Conservation (phyloP, 108 stramenopile genomes). For the Fistulifera solaris region DNA sequence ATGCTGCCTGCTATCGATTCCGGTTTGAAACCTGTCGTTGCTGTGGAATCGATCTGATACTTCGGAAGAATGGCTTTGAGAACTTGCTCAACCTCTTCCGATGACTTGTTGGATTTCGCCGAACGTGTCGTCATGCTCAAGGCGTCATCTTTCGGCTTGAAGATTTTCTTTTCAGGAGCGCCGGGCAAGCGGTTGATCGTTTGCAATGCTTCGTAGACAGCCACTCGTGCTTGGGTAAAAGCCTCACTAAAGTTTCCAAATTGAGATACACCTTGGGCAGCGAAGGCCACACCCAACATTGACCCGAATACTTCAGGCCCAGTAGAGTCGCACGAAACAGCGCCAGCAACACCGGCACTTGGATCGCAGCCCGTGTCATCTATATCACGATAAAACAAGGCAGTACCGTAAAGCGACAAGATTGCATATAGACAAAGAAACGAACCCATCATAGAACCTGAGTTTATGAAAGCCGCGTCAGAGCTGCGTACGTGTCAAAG, state of each 20-base stretch:
- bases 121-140: slow-evolving; percentile 6
- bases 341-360: slow-evolving; percentile 23
- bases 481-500: not conserved
- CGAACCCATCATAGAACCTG: slow-evolving; percentile 35
- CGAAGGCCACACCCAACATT: slow-evolving; percentile 70
- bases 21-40: slow-evolving; percentile 41
- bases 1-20: slow-evolving; percentile 35
- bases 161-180: slow-evolving; percentile 20
- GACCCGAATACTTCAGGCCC: slow-evolving; percentile 60
- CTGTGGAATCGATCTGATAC: slow-evolving; percentile 55
- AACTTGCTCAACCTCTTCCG: slow-evolving; percentile 6
- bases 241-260: slow-evolving; percentile 55
- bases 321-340: slow-evolving; percentile 26
- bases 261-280: slow-evolving; percentile 54
- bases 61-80: slow-evolving; percentile 24
- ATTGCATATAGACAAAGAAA: slow-evolving; percentile 48
- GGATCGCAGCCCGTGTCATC: slow-evolving; percentile 54
- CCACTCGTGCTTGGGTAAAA: slow-evolving; percentile 43
- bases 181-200: slow-evolving; percentile 49
- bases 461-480: too few species aligned
- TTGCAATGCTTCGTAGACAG: slow-evolving; percentile 35
- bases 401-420: slow-evolving; percentile 58
- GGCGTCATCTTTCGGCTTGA: slow-evolving; percentile 15
- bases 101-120: not conserved
- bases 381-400: slow-evolving; percentile 49